These are phyloP conservation scores for Strigomonas culicis DNA, from an alignment of 208 protist genomes.

Conservation along the genomic window DNA sequence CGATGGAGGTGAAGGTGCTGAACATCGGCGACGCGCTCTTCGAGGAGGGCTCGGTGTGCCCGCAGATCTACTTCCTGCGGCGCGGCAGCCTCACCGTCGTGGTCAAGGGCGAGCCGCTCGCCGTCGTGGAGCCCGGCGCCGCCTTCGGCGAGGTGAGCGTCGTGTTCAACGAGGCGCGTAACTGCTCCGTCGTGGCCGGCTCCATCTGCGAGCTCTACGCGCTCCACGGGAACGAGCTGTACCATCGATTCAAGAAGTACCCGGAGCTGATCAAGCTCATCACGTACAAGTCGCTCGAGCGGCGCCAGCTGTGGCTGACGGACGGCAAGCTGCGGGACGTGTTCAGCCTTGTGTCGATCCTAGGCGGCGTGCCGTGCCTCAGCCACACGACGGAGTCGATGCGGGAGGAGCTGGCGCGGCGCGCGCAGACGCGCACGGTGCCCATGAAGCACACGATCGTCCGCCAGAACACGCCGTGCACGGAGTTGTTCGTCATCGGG, in stretches of 20 bases:
- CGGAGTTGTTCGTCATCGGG: conserved; percentile 70
- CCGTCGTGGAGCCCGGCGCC: conserved; percentile 54
- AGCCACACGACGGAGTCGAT: conserved; percentile 75
- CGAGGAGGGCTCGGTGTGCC: conserved; percentile 56
- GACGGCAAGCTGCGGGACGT: conserved; percentile 53
- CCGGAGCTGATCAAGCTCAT: conserved; percentile 39
- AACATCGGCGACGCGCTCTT: conserved; percentile 71
- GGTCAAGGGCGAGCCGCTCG: conserved; percentile 62
- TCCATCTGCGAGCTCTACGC: conserved; percentile 82
- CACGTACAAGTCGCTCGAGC: conserved; percentile 38
- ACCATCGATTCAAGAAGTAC: conserved; percentile 61
- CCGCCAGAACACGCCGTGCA: conserved; percentile 39
- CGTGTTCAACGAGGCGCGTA: conserved; percentile 76
- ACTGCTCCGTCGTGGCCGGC: conserved; percentile 55
- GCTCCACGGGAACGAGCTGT: conserved; percentile 50
- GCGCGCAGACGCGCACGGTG: conserved; percentile 40
- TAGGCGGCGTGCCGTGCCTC: conserved; percentile 76
- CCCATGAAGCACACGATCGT: conserved; percentile 48
- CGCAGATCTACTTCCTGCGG: conserved; percentile 81
- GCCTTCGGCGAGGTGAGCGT: conserved; percentile 81
- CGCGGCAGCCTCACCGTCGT: conserved; percentile 59
- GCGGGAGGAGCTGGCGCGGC: conserved; percentile 46
- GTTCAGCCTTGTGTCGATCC: conserved; percentile 63
- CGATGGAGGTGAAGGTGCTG: conserved; percentile 68
- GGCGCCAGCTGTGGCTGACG: conserved; percentile 65